Evolutionary conservation across 345 rosid species (phyloP), one percentile per base, ranked within the genome.

Genomic region (Sisymbrium irio): DNA sequence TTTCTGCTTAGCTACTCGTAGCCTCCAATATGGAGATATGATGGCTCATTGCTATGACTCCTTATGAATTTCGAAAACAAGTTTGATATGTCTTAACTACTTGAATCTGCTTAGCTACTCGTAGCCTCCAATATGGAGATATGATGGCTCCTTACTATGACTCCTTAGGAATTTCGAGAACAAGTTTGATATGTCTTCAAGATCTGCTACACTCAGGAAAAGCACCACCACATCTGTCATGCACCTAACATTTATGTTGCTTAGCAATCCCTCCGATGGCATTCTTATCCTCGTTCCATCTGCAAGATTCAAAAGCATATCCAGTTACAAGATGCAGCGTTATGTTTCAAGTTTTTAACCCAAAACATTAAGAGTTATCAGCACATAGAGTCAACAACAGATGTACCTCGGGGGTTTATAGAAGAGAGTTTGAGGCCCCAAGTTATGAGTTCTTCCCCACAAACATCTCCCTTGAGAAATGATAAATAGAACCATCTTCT

Each of bases 381-480:
- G 32, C 53, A 40, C 6, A 47, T 9, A 54, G 49, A 58, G 40
- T 13, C 25, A 9, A 33, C 62, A 75, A 11, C 62, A 20, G 59
- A 15, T 30, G 59, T 82, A 89, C 96, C 96, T n/a, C n/a, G n/a
- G 66, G 75, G 83, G 78, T 71, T 74, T 13, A 83, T 78, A 4
- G 89, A 82, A 83, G 87, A 86, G 82, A 84, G 88, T 77, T 88
- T 97, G 12, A 90, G 95, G 77, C 90, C 85, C 98, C 95, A 90
- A 9, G 90, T 82, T 59, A 93, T 87, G 14, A 93, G 98, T 75
- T 93, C 98, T 79, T 93, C 98, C 6, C 97, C 97, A n/a, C 89
- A 87, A 37, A n/a, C n/a, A n/a, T n/a, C n/a, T n/a, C n/a, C n/a
- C n/a, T n/a, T n/a, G n/a, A n/a, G n/a, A n/a, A n/a, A 83, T 3